Evolutionary conservation across 2,329 filamentous ascomycete species (phyloP), one percentile per base, ranked within the genome.

Genomic region (Xenosphaeropsis pyriputrescens): DNA sequence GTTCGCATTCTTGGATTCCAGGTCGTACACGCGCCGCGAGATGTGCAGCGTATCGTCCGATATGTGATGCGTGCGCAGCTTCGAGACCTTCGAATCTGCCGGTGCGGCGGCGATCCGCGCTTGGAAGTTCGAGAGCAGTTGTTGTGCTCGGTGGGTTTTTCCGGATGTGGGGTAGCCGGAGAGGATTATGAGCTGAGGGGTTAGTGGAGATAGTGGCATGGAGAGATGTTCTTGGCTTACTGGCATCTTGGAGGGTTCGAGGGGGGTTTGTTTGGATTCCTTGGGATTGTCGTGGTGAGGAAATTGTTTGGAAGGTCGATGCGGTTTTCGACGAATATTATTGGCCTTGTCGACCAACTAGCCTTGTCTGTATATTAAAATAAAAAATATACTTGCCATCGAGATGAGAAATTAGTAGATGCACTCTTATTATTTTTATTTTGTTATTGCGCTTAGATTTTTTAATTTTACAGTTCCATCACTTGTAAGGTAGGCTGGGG

Each of bases 1-100:
- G 50, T 79, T 72, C 4, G 65, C 67, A 2, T 68, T 67, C 16
- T 75, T 59, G 15, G 57, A 56, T 2, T 70, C 72, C 31, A 79
- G 67, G 50, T 79, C 74, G 63, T 89, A 89, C 32, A 83, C 82
- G 40, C 67, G 53, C 42, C 82, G 79, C 3, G 75, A 64, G 39
- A 88, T 75, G 33, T 75, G 75, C 32, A 86, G 71, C 4, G 68
- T 68, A 45, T 82, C 71, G 60, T 88, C 80, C 39, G 79, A 82
- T 50, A 89, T 73, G 46, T 84, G 71, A 54, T 85, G 78, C 3
- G 86, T 65, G 42, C 77, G 76, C 49, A 84, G 74, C 41, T 40
- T 43, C 15, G 51, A 48, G 16, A 47, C 44, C 19, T 51, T 43
- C 14, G 52, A 39, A 12, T 58, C 54, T 16, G 59, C 45, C 18